Evolutionary conservation across 352 stramenopile genomes (phyloP), one percentile per base, ranked within the genome.

Genomic region (Globisporangium apiculatum): DNA sequence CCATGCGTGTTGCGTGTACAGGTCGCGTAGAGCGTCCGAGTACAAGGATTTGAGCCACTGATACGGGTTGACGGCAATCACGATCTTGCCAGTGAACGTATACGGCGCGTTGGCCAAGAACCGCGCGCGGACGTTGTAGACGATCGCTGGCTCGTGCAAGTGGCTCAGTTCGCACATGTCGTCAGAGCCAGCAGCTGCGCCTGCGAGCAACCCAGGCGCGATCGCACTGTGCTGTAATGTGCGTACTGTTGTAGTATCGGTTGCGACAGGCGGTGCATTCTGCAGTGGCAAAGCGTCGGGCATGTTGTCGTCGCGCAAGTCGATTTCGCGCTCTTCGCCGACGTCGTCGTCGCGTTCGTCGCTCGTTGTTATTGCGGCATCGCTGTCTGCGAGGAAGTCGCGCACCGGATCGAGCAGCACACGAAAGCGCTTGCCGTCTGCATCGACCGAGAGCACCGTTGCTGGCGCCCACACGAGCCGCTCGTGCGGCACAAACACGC

Each of bases 61-160:
- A 64, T 98, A 99, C 41, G 95, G 96, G 67, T 99, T 99, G 46
- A 98, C 86, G 1, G 95, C 95, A 47, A 99, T 89, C 31, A 98
- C 86, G 71, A 99, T 98, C 63, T 98, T 94, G 41, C 95, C 95
- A 41, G 97, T 98, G 66, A 97, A 97, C 46, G 96, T 99, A 76
- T 99, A 99, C 1, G 96, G 96, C 59, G 87, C 74, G 48, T 82
- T 68, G n/a, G 75, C 72, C 35, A 84, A 83, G 66, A 96, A 96
- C 12, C 91, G 82, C 56, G 76, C 71, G 41, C 87, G 79, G 40
- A 97, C 72, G 62, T 97, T 97, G 74, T 97, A 97, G 37, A 97
- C 80, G 54, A 97, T 96, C 37, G 87, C 87, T 35, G 91, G 84
- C 55, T 97, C 89, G 63, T 97, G 91, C 3, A 97, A 62, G 61